phyloP scores from a whole-genome alignment of 306 rosid genomes.

The Rosa persica region DNA sequence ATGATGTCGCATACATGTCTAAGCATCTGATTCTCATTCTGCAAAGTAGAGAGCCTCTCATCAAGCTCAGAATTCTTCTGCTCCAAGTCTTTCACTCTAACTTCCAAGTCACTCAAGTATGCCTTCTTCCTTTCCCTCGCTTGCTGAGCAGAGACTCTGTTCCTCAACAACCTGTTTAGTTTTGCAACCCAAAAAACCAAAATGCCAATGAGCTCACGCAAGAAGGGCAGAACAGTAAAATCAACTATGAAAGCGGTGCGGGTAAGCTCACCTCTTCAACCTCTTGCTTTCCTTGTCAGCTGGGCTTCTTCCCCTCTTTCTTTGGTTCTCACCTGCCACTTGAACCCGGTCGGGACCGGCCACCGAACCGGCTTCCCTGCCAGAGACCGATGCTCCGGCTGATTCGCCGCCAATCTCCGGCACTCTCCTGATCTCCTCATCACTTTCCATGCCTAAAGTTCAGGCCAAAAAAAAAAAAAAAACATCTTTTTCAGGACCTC shows the following conservation, averaged over 20 bases:
- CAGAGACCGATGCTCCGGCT: conserved; percentile 77
- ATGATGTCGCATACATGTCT: conserved; percentile 63
- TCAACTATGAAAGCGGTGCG: background rate
- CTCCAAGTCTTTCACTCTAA: conserved; percentile 70
- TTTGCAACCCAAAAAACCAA: conserved; percentile 15
- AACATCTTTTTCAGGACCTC: background rate
- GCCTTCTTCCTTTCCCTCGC: conserved; percentile 99
- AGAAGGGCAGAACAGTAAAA: conserved; percentile 13
- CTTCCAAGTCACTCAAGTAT: conserved; percentile 80
- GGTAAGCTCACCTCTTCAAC: conserved; percentile 64
- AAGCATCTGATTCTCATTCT: conserved; percentile 98
- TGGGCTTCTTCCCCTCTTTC: conserved; percentile 85
- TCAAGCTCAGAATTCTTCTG: conserved; percentile 78
- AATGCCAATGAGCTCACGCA: conserved; percentile 22
- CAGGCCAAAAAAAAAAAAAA: background rate
- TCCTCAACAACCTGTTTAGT: conserved; percentile 69
- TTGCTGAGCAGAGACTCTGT: conserved; percentile 97
- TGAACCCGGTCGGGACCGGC: conserved; percentile 68
- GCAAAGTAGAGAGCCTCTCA: conserved; percentile 83
- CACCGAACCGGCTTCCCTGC: conserved; percentile 49
- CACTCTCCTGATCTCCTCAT: conserved; percentile 95
- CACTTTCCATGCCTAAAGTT: conserved; percentile 76
- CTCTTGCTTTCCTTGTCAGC: conserved; percentile 98
- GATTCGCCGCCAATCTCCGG: conserved; percentile 92
- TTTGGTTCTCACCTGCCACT: conserved; percentile 64